Base-by-base conservation (phyloP, 2,329 filamentous ascomycete species). In the Apiospora saccharicola region DNA sequence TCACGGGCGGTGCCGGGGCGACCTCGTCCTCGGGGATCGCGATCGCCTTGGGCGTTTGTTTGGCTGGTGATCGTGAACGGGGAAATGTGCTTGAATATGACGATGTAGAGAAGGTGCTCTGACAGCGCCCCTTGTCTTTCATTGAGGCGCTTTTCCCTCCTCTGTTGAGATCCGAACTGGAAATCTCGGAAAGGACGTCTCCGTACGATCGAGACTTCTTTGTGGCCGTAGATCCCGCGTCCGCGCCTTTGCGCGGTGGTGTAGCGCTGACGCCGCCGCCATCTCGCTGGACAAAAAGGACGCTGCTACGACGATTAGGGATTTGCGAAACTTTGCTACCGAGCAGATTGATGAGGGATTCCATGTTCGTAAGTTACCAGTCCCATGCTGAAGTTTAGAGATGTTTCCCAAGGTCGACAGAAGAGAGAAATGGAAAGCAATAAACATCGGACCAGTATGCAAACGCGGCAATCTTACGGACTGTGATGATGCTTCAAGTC, bases 261-360 rank as follows among this genome's bases (percentile, higher is more conserved):
- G 57, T 41, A 64, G 57, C 57, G 34, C 57, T n/a, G 34, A 22
- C 19, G 34, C 10, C 34, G 34, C 22, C 22, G 10, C 10, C 34
- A 64, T 64, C 57, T 8, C 57, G 57, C 57, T 41, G 57, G 19
- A 64, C 10, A 22, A 64, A 64, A 7, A 64, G 30, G 22, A 64
- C 57, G 41, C 57, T 64, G 34, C 57, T 41, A 41, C 57, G 57
- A 41, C 34, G 57, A 16, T 37, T 64, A n/a, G 57, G 57, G 22
- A 64, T 64, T 41, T 64, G 57, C 57, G 57, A 41, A n/a, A 64
- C 57, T 64, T 64, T 64, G 57, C 57, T 41, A 30, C 57, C 57
- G 34, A 64, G 57, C n/a, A 64, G 19, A 64, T 2, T 64, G 57
- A 64, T 64, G 57, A 64, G 57, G 8, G 57, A 64, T 64, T 64